These are phyloP conservation scores for Suillus variegatus DNA, from an alignment of 768 basidiomycete species.

Conservation along the genomic window DNA sequence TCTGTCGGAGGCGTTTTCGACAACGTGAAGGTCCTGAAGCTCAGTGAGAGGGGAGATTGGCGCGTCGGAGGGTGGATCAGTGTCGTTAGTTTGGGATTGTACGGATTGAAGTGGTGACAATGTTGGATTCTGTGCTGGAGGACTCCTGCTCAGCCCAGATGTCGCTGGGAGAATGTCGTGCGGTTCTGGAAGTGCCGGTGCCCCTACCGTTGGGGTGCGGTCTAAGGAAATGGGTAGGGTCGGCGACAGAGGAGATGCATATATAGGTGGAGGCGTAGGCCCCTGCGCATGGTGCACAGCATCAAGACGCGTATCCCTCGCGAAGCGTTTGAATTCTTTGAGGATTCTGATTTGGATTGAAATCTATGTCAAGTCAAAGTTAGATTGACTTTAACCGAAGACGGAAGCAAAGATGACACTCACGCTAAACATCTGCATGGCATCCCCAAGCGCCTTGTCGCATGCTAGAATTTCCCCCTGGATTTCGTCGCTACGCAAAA, in stretches of 20 bases:
- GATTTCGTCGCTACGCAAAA: conserved; percentile 74
- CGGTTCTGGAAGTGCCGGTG: background rate
- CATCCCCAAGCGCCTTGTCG: conserved; percentile 53
- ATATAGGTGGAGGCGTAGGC: background rate
- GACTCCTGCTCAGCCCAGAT: background rate
- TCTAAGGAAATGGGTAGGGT: background rate
- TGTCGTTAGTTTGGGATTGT: background rate
- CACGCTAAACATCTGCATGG: conserved; percentile 57
- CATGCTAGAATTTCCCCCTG: conserved; percentile 51
- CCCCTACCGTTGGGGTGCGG: background rate
- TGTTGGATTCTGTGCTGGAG: background rate
- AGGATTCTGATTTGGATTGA: background rate
- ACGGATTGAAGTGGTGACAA: background rate
- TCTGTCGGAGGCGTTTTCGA: background rate
- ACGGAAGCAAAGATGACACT: conserved; percentile 18
- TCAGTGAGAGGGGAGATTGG: background rate
- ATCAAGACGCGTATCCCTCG: background rate
- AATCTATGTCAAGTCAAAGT: background rate
- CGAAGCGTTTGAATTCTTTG: background rate
- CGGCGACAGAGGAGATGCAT: background rate
- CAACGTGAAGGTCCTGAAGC: background rate
- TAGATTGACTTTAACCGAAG: background rate
- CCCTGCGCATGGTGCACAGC: background rate
- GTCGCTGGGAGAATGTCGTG: background rate
- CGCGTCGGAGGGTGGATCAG: background rate